Percentiles rank a stretch among this genome's conserved stretches.
Evolutionary conservation across 305 asterid species (phyloP).

Genomic region (Solanum aculeatissimum): DNA sequence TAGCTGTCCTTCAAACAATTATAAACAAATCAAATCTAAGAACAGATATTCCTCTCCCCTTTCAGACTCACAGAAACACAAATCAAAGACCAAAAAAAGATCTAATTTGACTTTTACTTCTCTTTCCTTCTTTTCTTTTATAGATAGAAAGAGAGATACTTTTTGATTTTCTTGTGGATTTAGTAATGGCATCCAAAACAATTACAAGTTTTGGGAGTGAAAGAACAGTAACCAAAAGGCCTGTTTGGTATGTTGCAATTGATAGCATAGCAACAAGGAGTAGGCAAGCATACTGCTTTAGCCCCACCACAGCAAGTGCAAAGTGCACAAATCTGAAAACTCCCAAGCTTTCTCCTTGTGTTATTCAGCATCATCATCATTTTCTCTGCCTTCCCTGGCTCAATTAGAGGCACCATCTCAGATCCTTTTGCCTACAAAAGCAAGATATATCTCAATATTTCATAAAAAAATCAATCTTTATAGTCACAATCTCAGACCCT

Average conservation of each 20-base stretch:
- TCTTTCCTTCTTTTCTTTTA: neutral
- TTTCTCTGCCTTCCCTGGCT: slow-evolving; percentile 34
- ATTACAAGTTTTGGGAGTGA: slow-evolving; percentile 94
- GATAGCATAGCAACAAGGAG: slow-evolving; percentile 97
- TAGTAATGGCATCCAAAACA: slow-evolving; percentile 88
- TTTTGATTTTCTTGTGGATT: neutral
- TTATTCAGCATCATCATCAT: slow-evolving; percentile 46
- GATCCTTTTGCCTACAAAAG: slow-evolving; percentile 18
- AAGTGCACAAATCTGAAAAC: slow-evolving; percentile 17
- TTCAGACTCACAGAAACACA: slow-evolving; percentile 10
- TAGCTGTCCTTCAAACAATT: slow-evolving; percentile 11
- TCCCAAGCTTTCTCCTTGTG: slow-evolving; percentile 54
- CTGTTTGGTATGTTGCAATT: slow-evolving; percentile 96
- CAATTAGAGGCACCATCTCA: slow-evolving; percentile 44
- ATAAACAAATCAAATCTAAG: slow-evolving; percentile 10
- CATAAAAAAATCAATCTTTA: too few relatives aligned
- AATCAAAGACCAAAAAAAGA: slow-evolving; percentile 2
- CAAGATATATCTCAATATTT: neutral
- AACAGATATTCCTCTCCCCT: slow-evolving; percentile 14
- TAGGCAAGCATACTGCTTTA: slow-evolving; percentile 53
- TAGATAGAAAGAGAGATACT: neutral
- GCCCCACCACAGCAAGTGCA: slow-evolving; percentile 37
- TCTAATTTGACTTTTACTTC: neutral
- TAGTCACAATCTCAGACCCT: slow-evolving; percentile 28
- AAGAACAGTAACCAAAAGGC: slow-evolving; percentile 95